phyloP scores from a whole-genome alignment of 2,329 filamentous ascomycete species.

The Neonectria sp. region DNA sequence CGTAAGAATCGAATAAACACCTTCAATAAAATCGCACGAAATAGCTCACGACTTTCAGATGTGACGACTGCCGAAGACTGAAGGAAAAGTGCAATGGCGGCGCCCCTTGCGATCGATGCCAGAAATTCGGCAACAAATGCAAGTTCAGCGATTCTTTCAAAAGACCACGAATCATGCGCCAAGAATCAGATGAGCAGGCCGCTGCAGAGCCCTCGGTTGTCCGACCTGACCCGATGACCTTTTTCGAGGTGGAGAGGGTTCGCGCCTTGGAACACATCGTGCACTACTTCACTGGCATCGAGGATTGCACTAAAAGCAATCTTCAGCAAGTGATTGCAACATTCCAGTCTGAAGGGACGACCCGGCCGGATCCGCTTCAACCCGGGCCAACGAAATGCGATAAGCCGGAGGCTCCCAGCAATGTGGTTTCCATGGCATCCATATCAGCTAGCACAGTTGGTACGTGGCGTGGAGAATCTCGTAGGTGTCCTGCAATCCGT shows the following conservation, averaged over 20 bases:
- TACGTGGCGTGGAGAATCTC: neutral
- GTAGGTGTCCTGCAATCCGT: neutral
- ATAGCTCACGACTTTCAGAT: conserved; percentile 21
- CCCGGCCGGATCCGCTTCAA: neutral
- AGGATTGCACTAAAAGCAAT: conserved; percentile 26
- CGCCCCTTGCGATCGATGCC: conserved; percentile 40
- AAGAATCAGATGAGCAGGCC: neutral
- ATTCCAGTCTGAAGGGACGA: neutral
- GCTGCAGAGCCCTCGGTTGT: neutral
- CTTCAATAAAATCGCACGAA: too few species aligned
- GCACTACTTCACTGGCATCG: conserved; percentile 36
- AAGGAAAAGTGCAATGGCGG: conserved; percentile 41
- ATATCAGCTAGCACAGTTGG: neutral
- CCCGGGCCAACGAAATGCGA: neutral
- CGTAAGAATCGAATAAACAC: neutral
- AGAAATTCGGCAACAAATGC: conserved; percentile 28
- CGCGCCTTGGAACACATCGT: conserved; percentile 37
- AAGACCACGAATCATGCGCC: conserved; percentile 26
- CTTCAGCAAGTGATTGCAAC: conserved; percentile 23
- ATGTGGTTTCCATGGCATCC: neutral
- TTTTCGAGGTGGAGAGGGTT: conserved; percentile 39
- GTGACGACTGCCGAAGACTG: conserved; percentile 40
- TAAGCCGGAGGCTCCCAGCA: neutral
- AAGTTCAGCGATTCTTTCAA: conserved; percentile 36
- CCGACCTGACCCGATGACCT: conserved; percentile 8